Evolutionary conservation across 768 basidiomycete genomes (phyloP), one percentile per base, ranked within the genome.

Genomic region (Vararia minispora): DNA sequence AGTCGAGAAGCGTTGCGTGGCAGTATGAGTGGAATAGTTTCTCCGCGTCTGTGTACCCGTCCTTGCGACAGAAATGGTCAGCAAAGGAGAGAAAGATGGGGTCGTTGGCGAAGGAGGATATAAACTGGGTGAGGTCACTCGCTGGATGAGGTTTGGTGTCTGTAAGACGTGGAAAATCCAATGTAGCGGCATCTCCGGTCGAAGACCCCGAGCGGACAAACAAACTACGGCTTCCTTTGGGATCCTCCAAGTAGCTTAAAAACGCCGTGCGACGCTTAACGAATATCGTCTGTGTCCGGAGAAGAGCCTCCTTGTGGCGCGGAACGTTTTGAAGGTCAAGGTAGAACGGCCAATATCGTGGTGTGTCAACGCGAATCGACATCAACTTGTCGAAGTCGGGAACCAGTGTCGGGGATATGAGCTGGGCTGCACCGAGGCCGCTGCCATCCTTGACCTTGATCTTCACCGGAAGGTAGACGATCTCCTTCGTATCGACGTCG

Each of bases 261-360:
- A 91, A 92, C 1, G 90, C 91, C 0, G 90, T 84, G 20, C 88
- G 71, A 13, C 92, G 79, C 57, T 97, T 94, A 43, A 98, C 94
- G 46, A 76, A 90, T 22, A 99, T 65, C 0, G 87, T 94, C 48
- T 90, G 83, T 41, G 71, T 81, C 24, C 66, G 68, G 28, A 94
- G 59, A 17, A 98, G 68, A 5, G 70, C 67, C 32, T 73, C 71
- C 34, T 74, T 74, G 55, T 94, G 83, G 11, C 67, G 69, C 3
- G 75, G 69, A 37, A 79, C 69, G 28, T 74, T 63, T 28, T 76
- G 69, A 14, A 84, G 73, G 50, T 92, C 84, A 24, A 97, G 71
- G 42, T 79, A 77, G 59, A 92, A 84, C 0, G 91, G 83, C 87
- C 89, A 95, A 57, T 99, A 98, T 5, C 95, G 76, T 12, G 90